These are phyloP conservation scores for Colletotrichum endophyticum DNA, from an alignment of 2,329 filamentous ascomycete genomes.

Conservation along the genomic window DNA sequence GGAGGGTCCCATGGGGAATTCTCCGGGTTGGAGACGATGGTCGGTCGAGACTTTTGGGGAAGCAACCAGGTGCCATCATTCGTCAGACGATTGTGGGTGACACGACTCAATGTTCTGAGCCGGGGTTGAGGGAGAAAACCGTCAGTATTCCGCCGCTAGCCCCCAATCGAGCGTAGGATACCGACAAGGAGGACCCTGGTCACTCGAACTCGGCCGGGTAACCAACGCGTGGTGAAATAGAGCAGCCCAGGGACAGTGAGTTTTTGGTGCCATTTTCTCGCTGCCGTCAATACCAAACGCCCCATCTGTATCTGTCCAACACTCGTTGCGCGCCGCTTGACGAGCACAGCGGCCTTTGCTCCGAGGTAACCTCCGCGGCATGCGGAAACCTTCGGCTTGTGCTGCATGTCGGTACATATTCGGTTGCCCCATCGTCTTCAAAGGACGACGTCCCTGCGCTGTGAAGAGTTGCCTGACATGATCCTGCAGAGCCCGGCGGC, in stretches of 20 bases:
- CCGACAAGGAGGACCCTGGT: conserved; percentile 1
- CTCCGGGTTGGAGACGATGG: neutral
- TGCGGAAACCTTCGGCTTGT: conserved; percentile 25
- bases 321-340: neutral
- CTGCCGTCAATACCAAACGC: neutral
- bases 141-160: conserved; percentile 10
- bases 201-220: conserved; percentile 1
- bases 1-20: conserved; percentile 17
- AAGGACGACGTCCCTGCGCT: neutral
- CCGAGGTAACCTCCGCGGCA: conserved; percentile 3
- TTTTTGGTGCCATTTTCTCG: neutral
- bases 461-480: conserved; percentile 6
- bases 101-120: neutral
- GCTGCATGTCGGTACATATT: conserved; percentile 20
- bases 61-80: conserved; percentile 5
- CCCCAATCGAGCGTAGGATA: neutral
- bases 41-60: conserved; percentile 19
- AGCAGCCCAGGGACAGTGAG: neutral
- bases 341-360: neutral
- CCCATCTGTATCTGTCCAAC: neutral
- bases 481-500: conserved; percentile 15
- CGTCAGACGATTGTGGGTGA: conserved; percentile 3
- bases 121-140: neutral
- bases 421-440: neutral
- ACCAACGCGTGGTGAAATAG: conserved; percentile 7